A percentile compares a stretch with the other conserved stretches of the same genome.
These are phyloP conservation scores for Salix suchowensis DNA, from an alignment of 345 rosid species.

Conservation along the genomic window DNA sequence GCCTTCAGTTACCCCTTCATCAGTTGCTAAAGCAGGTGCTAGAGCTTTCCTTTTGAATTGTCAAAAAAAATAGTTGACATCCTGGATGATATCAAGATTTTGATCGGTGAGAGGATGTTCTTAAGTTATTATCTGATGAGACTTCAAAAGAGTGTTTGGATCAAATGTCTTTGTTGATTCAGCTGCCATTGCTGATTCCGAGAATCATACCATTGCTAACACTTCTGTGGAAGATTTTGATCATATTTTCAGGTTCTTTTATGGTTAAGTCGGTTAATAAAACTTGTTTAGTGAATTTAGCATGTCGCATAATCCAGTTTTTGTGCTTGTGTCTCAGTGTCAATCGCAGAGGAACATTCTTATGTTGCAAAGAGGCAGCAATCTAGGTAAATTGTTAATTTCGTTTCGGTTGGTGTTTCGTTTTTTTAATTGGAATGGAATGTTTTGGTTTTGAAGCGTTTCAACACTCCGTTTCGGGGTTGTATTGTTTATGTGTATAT, in stretches of 20 bases:
- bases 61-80: too few relatives aligned
- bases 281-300: too few relatives aligned
- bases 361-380: constrained; percentile 36
- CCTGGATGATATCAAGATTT: not conserved
- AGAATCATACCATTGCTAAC: constrained; percentile 28
- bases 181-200: constrained; percentile 27
- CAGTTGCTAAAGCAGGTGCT: too few relatives aligned
- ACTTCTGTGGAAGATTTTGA: constrained; percentile 36
- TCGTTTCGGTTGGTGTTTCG: too few relatives aligned
- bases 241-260: constrained; percentile 20
- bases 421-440: too few relatives aligned
- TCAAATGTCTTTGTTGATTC: constrained; percentile 33
- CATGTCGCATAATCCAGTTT: too few relatives aligned
- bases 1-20: too few relatives aligned
- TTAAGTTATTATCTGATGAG: constrained; percentile 25
- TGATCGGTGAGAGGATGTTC: constrained; percentile 17
- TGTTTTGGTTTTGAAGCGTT: too few relatives aligned
- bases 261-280: too few relatives aligned
- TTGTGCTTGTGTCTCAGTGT: constrained; percentile 3
- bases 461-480: rapidly evolving
- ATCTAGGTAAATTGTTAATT: constrained; percentile 7
- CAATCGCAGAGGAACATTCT: constrained; percentile 31
- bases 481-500: too few relatives aligned
- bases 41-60: too few relatives aligned
- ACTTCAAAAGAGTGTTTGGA: constrained; percentile 24